Evolutionary conservation across 2,329 filamentous ascomycete species (phyloP), one percentile per base, ranked within the genome.

Genomic region (Fusarium equiseti): DNA sequence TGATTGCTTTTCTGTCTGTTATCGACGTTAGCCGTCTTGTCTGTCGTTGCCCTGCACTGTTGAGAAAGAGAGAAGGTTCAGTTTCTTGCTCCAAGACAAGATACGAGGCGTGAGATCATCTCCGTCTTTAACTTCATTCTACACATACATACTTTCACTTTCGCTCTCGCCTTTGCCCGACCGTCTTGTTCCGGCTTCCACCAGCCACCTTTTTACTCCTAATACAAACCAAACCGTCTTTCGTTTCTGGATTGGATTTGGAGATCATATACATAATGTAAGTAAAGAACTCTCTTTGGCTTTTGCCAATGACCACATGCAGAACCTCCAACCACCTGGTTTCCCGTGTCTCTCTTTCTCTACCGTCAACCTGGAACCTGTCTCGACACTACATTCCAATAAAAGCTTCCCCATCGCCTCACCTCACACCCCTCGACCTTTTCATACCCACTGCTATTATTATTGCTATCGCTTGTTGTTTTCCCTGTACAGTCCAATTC

Each of bases 181-280:
- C 62, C 62, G 53, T 60, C 72, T 60, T 76, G 55, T 59, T 68
- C 67, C 66, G 73, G 61, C 65, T 66, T 57, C 55, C 29, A 59
- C 67, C 73, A 75, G 74, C 75, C 73, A 74, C 73, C 32, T 68
- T 64, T 63, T 65, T 71, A 40, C 42, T 64, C 69, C 58, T 76
- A 76, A 76, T 76, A 74, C 65, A 66, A 66, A 63, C 56, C 68
- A 62, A 63, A 59, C 55, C 71, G 63, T 66, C 69, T 59, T 67
- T 73, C 63, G 62, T 68, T 73, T 69, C 67, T 75, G 68, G 75
- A 78, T 63, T 79, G 50, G 13, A 53, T 78, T 63, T 79, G 50
- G 32, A 52, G 50, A 42, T 52, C 50, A 79, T 29, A 56, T 40
- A 48, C 76, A 66, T 67, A 79, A 79, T 79, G 79, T 80, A 77